These are phyloP conservation scores for Isochrysis galbana DNA, from an alignment of 78 protist genomes.

Conservation along the genomic window DNA sequence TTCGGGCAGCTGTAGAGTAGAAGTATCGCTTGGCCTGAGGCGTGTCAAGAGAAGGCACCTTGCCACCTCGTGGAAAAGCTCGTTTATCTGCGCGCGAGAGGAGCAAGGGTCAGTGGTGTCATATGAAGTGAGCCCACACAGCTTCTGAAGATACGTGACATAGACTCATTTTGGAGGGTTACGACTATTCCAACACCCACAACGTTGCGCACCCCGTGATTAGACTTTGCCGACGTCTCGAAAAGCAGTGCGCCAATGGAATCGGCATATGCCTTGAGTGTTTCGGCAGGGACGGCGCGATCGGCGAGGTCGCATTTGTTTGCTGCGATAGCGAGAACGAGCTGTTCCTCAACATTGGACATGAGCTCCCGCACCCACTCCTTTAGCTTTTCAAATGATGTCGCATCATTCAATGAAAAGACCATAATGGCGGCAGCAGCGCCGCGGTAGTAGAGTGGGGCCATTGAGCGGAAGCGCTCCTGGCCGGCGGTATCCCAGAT, in stretches of 20 bases:
- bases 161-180: too few relatives aligned
- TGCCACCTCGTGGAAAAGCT: too few relatives aligned
- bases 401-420: slow-evolving; percentile 18
- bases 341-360: slow-evolving; percentile 15
- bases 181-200: too few relatives aligned
- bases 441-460: slow-evolving; percentile 55
- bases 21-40: too few relatives aligned
- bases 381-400: slow-evolving; percentile 17
- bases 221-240: neutral
- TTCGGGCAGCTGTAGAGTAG: too few relatives aligned
- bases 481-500: slow-evolving; percentile 79
- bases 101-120: too few relatives aligned
- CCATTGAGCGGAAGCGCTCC: slow-evolving; percentile 58
- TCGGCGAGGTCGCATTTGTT: slow-evolving; percentile 4
- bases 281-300: neutral
- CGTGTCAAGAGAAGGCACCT: too few relatives aligned
- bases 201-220: neutral
- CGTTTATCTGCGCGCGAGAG: too few relatives aligned
- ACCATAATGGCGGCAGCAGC: slow-evolving; percentile 49
- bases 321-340: slow-evolving; percentile 21
- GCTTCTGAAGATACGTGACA: too few relatives aligned
- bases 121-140: too few relatives aligned
- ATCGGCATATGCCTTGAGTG: neutral
- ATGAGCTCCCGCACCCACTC: slow-evolving; percentile 34
- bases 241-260: neutral